phyloP scores from a whole-genome alignment of 371 early-diverging fungal species.

The Syncephalastrum contaminatum region DNA sequence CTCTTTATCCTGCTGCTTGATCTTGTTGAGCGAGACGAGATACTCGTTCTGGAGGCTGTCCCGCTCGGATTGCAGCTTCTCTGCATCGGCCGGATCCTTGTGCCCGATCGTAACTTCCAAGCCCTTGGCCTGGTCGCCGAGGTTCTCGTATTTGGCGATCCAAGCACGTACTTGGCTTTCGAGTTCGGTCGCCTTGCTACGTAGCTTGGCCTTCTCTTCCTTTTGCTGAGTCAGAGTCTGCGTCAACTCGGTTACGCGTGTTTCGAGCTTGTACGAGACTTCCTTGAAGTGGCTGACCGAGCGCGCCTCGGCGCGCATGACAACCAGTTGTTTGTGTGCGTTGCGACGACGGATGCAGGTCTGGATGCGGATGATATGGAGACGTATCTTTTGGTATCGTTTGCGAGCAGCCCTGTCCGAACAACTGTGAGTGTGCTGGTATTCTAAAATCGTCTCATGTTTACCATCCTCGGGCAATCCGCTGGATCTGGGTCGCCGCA shows the following conservation, averaged over 20 bases:
- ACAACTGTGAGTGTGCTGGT: not conserved
- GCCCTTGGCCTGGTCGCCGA: slow-evolving; percentile 52
- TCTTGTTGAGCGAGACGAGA: slow-evolving; percentile 52
- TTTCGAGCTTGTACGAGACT: slow-evolving; percentile 91
- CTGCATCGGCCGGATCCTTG: slow-evolving; percentile 48
- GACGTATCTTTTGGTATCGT: slow-evolving; percentile 47
- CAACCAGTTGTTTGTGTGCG: slow-evolving; percentile 66
- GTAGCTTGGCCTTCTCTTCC: slow-evolving; percentile 67
- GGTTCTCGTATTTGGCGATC: slow-evolving; percentile 70
- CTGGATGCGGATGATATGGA: slow-evolving; percentile 77
- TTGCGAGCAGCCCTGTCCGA: slow-evolving; percentile 52
- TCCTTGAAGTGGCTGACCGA: slow-evolving; percentile 93
- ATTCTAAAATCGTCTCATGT: not conserved
- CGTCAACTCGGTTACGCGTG: slow-evolving; percentile 90
- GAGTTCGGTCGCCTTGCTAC: slow-evolving; percentile 54
- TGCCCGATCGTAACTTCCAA: slow-evolving; percentile 41
- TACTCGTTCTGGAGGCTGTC: slow-evolving; percentile 48
- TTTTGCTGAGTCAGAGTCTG: slow-evolving; percentile 71
- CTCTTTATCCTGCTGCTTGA: slow-evolving; percentile 66
- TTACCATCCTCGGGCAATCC: slow-evolving; percentile 57
- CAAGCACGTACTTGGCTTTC: slow-evolving; percentile 68
- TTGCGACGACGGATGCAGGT: slow-evolving; percentile 74
- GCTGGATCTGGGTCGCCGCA: slow-evolving; percentile 80
- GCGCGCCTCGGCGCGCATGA: slow-evolving; percentile 81
- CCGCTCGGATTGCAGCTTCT: slow-evolving; percentile 55